Conservation (phyloP, 257 asterid genomes). For the Solanum pinnatisectum region DNA sequence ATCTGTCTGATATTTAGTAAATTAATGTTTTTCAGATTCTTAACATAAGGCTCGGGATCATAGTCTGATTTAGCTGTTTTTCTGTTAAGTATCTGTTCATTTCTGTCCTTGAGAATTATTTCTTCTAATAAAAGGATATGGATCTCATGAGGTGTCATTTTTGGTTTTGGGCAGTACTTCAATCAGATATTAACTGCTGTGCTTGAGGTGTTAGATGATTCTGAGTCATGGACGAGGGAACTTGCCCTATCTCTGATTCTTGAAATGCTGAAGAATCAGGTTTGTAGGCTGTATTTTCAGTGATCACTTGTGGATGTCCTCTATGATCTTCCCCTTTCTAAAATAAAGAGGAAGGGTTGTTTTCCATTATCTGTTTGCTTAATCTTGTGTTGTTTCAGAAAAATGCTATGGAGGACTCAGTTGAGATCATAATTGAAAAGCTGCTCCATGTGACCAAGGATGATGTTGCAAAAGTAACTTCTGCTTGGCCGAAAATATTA, state of each 20-base stretch:
- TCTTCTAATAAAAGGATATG: not conserved
- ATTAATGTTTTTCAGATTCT: not conserved
- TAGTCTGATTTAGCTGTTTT: not conserved
- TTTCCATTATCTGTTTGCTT: not conserved
- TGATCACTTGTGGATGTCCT: not conserved
- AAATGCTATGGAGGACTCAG: constrained; percentile 83
- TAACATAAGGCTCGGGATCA: not conserved
- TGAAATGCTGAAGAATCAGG: constrained; percentile 98
- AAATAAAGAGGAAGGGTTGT: not conserved
- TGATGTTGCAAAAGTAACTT: constrained; percentile 56
- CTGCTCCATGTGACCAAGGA: constrained; percentile 88
- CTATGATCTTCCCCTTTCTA: not conserved
- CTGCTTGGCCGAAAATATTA: not conserved
- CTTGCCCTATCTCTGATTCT: constrained; percentile 59
- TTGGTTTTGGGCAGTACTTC: constrained; percentile 62
- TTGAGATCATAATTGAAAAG: constrained; percentile 87
- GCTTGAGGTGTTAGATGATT: constrained; percentile 88
- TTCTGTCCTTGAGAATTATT: not conserved
- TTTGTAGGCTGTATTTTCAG: constrained; percentile 13
- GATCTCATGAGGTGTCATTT: not conserved
- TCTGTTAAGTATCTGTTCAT: not conserved
- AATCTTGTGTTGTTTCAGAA: constrained; percentile 40
- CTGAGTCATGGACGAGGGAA: constrained; percentile 77
- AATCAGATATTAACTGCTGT: constrained; percentile 92
- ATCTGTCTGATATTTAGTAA: not conserved